Evolutionary conservation across 306 rosid genomes (phyloP).

Genomic region (Glycyrrhiza uralensis): DNA sequence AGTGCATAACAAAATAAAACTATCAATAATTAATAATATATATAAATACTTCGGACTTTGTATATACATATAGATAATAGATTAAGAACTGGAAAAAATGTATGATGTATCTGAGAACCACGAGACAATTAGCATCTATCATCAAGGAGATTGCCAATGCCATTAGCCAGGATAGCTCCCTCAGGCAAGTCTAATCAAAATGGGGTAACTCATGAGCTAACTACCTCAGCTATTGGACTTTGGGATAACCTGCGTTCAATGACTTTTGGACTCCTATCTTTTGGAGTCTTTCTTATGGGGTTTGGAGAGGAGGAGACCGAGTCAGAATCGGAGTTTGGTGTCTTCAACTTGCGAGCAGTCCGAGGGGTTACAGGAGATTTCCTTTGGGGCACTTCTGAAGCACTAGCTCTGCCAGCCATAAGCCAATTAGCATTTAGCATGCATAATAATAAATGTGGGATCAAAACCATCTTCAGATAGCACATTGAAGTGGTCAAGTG

Average conservation of each 20-base stretch:
- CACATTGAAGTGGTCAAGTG: not conserved
- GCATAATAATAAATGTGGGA: not conserved
- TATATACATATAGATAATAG: not conserved
- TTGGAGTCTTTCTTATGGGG: conserved; percentile 45
- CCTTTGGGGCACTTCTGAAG: conserved; percentile 62
- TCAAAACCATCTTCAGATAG: not conserved
- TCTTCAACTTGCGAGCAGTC: conserved; percentile 51
- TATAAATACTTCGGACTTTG: not conserved
- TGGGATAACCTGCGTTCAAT: conserved; percentile 53
- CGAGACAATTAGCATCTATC: not conserved
- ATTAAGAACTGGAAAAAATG: not conserved
- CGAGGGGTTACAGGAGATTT: conserved; percentile 67
- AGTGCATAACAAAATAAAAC: not conserved
- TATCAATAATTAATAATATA: too few relatives aligned
- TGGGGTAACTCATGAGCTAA: not conserved
- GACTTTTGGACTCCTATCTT: conserved; percentile 61
- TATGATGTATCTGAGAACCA: not conserved
- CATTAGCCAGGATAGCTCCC: not conserved
- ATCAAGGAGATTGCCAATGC: not conserved
- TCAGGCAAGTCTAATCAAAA: not conserved
- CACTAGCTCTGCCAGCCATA: conserved; percentile 38
- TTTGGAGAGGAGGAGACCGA: conserved; percentile 52
- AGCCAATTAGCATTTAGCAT: conserved; percentile 7
- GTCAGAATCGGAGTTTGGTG: conserved; percentile 45
- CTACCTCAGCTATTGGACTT: conserved; percentile 73